These are phyloP conservation scores for Penicillium janthinellum DNA, from an alignment of 2,329 filamentous ascomycete species.

Conservation along the genomic window DNA sequence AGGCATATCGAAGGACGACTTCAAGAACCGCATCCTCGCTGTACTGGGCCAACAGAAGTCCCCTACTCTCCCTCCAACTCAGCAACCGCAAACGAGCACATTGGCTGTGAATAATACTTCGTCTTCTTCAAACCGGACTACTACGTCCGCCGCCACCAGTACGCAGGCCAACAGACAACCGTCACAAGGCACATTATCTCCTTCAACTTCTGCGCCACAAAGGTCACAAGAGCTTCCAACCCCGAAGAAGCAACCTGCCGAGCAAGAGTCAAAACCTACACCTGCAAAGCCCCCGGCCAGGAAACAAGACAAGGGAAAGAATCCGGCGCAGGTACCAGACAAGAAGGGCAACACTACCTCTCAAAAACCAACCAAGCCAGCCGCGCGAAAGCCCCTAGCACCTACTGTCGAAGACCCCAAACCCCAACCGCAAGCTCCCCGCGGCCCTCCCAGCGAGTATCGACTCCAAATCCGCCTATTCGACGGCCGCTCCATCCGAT, in stretches of 20 bases:
- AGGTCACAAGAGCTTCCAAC: background rate
- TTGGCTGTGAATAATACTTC: slow-evolving; percentile 6
- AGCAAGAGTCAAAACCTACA: background rate
- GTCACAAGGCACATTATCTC: background rate
- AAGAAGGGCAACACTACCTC: slow-evolving; percentile 8
- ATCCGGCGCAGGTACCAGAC: slow-evolving; percentile 65
- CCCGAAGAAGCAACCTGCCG: slow-evolving; percentile 36
- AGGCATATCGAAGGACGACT: slow-evolving; percentile 66
- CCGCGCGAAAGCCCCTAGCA: slow-evolving; percentile 6
- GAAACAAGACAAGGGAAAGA: slow-evolving; percentile 66
- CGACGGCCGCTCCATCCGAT: slow-evolving; percentile 78
- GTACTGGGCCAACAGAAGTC: slow-evolving; percentile 39
- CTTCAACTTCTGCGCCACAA: slow-evolving; percentile 44
- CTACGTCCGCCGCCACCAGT: slow-evolving; percentile 3
- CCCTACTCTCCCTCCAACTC: background rate
- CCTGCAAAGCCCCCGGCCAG: slow-evolving; percentile 65
- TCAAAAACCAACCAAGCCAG: slow-evolving; percentile 14
- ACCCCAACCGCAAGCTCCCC: slow-evolving; percentile 17
- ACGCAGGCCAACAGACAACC: slow-evolving; percentile 16
- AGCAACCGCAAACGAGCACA: slow-evolving; percentile 7
- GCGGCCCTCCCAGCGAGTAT: slow-evolving; percentile 44
- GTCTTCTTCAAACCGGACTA: slow-evolving; percentile 2
- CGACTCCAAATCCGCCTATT: slow-evolving; percentile 79
- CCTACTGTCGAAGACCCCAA: slow-evolving; percentile 12
- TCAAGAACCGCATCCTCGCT: slow-evolving; percentile 58